Conservation (phyloP, 208 protist species). For the Leishmania braziliensis region DNA sequence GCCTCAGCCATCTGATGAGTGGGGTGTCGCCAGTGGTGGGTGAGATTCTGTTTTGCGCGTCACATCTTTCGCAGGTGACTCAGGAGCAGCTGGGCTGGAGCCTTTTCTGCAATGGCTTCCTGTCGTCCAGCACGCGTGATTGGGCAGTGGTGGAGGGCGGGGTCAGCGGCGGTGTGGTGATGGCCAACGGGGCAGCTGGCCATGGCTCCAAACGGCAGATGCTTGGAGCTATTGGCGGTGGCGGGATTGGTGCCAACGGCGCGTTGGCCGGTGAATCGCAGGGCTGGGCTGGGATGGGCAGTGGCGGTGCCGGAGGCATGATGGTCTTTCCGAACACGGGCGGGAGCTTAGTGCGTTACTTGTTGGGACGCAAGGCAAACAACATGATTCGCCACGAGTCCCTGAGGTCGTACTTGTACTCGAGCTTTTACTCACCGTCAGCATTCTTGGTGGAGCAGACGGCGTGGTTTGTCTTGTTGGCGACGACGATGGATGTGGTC, state of each 20-base stretch:
- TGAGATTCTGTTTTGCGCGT: constrained; percentile 32
- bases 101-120: constrained; percentile 23
- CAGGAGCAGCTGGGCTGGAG: constrained; percentile 40
- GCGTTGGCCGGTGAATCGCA: background rate
- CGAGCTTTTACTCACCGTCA: constrained; percentile 35
- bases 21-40: constrained; percentile 33
- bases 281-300: background rate
- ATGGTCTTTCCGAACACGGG: constrained; percentile 8
- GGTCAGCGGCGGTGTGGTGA: background rate
- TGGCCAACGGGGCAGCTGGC: background rate
- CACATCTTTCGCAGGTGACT: constrained; percentile 31
- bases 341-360: constrained; percentile 23
- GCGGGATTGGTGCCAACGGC: background rate
- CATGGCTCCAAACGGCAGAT: background rate
- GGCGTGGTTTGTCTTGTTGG: constrained; percentile 32
- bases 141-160: constrained; percentile 10
- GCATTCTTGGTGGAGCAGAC: constrained; percentile 44
- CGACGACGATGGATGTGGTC: constrained; percentile 16
- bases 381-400: constrained; percentile 25
- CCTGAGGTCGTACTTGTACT: constrained; percentile 29
- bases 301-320: background rate
- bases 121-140: constrained; percentile 13
- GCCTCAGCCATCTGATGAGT: constrained; percentile 27
- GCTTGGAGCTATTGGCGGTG: background rate
- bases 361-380: constrained; percentile 17